Base-by-base conservation (phyloP, 1,284 basidiomycete species). In the Rhizopogon hawkerae region DNA sequence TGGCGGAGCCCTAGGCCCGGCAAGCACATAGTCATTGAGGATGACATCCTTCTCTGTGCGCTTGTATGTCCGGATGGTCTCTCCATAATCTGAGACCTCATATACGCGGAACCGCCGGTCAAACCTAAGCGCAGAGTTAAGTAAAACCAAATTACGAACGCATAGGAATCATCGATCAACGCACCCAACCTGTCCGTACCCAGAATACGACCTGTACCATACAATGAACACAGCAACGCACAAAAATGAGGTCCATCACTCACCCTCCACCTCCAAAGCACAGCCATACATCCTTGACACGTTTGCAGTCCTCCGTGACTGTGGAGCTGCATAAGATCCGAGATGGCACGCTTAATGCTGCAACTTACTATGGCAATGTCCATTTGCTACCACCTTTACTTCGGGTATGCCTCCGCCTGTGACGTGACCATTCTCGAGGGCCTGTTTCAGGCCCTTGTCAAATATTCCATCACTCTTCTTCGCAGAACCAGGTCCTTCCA, bases 201-300 rank as follows among this genome's bases (percentile, higher is more conserved):
- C 92, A 21, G 88, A 86, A 60, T 88, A 96, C 7, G 85, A 89
- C 4, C 85, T 86, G 52, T 36, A 34, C 35, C 35, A 18, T 14
- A 50, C 44, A 41, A 47, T 51, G 51, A 54, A 46, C 26, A 42
- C 21, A 36, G 13, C 18, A 7, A 9, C 6, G 46, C 8, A 49
- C 14, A 50, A 39, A 21, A 45, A 13, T 33, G 10, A 5, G 38
- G 16, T 14, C 39, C 37, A 50, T 34, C 13, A 69, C 79, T 60
- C 58, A 84, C 70, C 88, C 84, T 58, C 93, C 94, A 24, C 94
- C 94, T 18, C 89, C 89, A 63, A 98, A 98, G 69, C 94, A 98
- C 58, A 89, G 74, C 94, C 95, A 98, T 2, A 95, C 75, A 5
- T 88, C 89, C 42, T 81, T 75, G 5, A 92, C 76, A 6, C 93